A percentile compares a stretch with the other conserved stretches of the same genome.
Evolutionary conservation across 1,284 basidiomycete species (phyloP).

Genomic region (Apiotrichum laibachii): DNA sequence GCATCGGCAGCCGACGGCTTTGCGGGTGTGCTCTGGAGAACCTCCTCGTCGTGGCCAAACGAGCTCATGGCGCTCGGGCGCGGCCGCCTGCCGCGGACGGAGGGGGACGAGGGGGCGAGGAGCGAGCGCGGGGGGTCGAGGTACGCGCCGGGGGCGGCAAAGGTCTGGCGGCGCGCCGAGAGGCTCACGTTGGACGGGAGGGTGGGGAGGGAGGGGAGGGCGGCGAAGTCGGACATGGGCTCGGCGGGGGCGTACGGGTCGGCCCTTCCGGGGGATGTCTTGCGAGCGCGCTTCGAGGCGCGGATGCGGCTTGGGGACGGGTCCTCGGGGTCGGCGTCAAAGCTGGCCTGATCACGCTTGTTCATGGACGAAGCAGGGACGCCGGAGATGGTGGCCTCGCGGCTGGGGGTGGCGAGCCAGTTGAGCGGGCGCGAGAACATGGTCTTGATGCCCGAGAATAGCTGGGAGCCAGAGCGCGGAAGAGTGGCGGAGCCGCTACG

Average conservation of each 20-base stretch:
- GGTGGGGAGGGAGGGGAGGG: slow-evolving; percentile 23
- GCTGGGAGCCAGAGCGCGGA: slow-evolving; percentile 30
- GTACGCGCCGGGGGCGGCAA: slow-evolving; percentile 24
- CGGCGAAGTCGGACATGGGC: slow-evolving; percentile 22
- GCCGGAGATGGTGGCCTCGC: neutral
- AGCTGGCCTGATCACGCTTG: slow-evolving; percentile 23
- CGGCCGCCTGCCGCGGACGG: slow-evolving; percentile 12
- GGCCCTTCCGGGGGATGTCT: slow-evolving; percentile 17
- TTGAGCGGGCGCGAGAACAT: slow-evolving; percentile 36
- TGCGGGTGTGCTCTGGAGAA: neutral
- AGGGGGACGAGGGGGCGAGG: slow-evolving; percentile 26
- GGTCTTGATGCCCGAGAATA: slow-evolving; percentile 34
- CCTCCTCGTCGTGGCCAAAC: slow-evolving; percentile 24
- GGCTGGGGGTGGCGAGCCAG: slow-evolving; percentile 36
- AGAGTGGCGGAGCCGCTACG: neutral
- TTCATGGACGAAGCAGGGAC: neutral
- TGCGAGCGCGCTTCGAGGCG: slow-evolving; percentile 27
- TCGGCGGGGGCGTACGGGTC: slow-evolving; percentile 13
- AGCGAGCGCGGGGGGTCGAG: slow-evolving; percentile 37
- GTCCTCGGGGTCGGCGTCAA: slow-evolving; percentile 35
- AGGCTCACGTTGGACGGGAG: slow-evolving; percentile 34
- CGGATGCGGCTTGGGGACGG: slow-evolving; percentile 30
- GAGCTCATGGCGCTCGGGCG: slow-evolving; percentile 27
- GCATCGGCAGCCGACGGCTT: slow-evolving; percentile 9
- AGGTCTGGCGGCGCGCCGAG: slow-evolving; percentile 7